Conservation (phyloP, 805 yeast species). For the Wilhelminamyces savonicus region DNA sequence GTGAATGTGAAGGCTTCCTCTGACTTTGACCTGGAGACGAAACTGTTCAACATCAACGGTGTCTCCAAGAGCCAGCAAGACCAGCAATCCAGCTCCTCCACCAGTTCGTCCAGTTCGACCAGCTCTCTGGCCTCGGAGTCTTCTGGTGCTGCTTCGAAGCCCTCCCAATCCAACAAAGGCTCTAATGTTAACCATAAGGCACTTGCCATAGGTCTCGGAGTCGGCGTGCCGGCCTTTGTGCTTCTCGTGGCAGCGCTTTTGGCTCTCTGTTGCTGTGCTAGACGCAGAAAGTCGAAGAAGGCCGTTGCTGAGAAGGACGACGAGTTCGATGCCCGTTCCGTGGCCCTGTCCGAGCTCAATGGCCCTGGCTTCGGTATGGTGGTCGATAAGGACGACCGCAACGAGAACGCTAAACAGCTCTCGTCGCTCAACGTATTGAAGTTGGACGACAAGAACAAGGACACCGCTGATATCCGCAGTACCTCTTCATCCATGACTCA, state of each 20-base stretch:
- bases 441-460: conserved; percentile 2
- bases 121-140: conserved; percentile 25
- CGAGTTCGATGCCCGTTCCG: conserved; percentile 2
- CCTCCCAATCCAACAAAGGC: conserved; percentile 9
- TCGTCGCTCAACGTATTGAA: conserved; percentile 38
- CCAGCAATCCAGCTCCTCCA: conserved; percentile 12
- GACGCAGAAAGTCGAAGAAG: conserved; percentile 19
- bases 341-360: conserved; percentile 12
- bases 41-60: conserved; percentile 49
- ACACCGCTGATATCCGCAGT: conserved; percentile 13
- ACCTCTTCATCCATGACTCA: conserved; percentile 49
- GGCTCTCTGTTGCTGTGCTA: conserved; percentile 46
- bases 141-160: conserved; percentile 19
- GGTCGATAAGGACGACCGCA: conserved; percentile 19
- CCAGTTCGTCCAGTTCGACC: conserved; percentile 12
- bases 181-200: conserved; percentile 36
- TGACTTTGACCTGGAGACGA: conserved; percentile 20
- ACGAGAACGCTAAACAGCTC: conserved; percentile 30
- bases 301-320: conserved; percentile 11
- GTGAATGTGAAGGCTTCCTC: conserved; percentile 26
- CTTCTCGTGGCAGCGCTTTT: conserved; percentile 42
- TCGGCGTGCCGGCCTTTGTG: conserved; percentile 64
- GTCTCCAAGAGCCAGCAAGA: conserved; percentile 18
- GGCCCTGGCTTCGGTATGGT: conserved; percentile 33
- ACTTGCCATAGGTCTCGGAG: conserved; percentile 87